A percentile compares a stretch with the other conserved stretches of the same genome.
These are phyloP conservation scores for Microthlaspi erraticum DNA, from an alignment of 345 rosid species.

Conservation along the genomic window DNA sequence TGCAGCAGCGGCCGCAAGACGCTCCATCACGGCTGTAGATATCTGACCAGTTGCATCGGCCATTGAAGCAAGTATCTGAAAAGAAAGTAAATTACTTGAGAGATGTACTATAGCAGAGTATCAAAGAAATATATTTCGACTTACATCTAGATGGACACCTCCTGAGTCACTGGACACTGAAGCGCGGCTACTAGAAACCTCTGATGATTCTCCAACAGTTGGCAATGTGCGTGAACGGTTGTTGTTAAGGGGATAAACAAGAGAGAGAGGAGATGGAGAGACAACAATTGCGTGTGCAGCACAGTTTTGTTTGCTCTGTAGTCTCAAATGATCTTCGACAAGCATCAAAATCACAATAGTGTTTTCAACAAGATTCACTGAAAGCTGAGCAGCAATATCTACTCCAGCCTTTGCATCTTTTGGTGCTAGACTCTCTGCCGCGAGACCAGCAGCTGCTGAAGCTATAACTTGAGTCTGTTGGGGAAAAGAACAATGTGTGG, in stretches of 20 bases:
- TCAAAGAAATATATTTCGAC: conserved; percentile 43
- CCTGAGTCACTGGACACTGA: conserved; percentile 67
- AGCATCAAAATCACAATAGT: conserved; percentile 97
- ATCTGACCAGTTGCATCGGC: conserved; percentile 95
- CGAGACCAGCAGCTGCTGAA: conserved; percentile 94
- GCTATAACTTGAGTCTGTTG: conserved; percentile 97
- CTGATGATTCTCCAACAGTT: conserved; percentile 56
- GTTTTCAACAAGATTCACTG: conserved; percentile 95
- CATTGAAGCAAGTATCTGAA: conserved; percentile 95
- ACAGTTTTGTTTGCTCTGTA: conserved; percentile 85
- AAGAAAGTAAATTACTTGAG: conserved; percentile 33
- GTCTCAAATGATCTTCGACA: conserved; percentile 94
- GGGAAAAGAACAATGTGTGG: conserved; percentile 40
- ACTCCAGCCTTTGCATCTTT: conserved; percentile 83
- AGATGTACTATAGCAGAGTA: not conserved
- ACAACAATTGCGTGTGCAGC: conserved; percentile 60
- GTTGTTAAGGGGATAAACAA: conserved; percentile 57
- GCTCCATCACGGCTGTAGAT: conserved; percentile 90
- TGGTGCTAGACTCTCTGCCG: conserved; percentile 91
- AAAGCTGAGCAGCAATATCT: conserved; percentile 87
- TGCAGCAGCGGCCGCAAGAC: conserved; percentile 94
- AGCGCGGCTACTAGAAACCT: conserved; percentile 62
- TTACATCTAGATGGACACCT: conserved; percentile 85
- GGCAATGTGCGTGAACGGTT: conserved; percentile 50
- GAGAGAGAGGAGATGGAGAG: conserved; percentile 81